phyloP scores from a whole-genome alignment of 148 eudicot species.

The Gaultheria prostrata region DNA sequence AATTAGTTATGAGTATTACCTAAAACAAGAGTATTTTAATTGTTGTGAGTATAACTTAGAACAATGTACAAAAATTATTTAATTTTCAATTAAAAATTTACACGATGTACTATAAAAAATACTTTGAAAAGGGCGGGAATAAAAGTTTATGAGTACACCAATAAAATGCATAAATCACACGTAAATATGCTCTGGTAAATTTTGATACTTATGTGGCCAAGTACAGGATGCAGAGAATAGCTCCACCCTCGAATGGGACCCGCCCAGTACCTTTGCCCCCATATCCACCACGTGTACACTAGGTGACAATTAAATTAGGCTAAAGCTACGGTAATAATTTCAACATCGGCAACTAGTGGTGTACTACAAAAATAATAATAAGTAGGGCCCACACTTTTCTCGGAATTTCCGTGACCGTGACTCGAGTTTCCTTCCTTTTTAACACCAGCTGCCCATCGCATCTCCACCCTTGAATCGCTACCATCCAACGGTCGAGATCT shows the following conservation, averaged over 20 bases:
- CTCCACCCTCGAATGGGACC: not conserved
- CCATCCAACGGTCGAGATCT: constrained; percentile 9
- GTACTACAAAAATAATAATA: not conserved
- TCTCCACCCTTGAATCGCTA: constrained; percentile 19
- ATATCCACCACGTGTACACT: not conserved
- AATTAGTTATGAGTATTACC: no score
- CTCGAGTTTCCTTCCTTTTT: constrained; percentile 8
- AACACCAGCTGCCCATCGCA: not conserved
- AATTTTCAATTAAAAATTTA: no score
- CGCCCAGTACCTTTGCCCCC: not conserved
- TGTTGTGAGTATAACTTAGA: no score
- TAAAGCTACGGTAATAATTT: not conserved
- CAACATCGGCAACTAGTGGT: not conserved
- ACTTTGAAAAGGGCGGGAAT: no score
- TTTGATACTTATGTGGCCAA: no score
- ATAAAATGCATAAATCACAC: not conserved
- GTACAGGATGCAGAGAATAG: not conserved
- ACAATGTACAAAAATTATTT: no score
- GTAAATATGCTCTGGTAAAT: no score
- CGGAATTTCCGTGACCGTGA: constrained; percentile 61
- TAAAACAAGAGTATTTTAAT: no score
- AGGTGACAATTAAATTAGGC: not conserved
- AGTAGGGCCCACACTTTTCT: constrained; percentile 33
- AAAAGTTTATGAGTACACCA: no score
- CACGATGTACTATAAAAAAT: not conserved